These are phyloP conservation scores for Neurospora sp. DNA, from an alignment of 495 filamentous ascomycete genomes.

Conservation along the genomic window DNA sequence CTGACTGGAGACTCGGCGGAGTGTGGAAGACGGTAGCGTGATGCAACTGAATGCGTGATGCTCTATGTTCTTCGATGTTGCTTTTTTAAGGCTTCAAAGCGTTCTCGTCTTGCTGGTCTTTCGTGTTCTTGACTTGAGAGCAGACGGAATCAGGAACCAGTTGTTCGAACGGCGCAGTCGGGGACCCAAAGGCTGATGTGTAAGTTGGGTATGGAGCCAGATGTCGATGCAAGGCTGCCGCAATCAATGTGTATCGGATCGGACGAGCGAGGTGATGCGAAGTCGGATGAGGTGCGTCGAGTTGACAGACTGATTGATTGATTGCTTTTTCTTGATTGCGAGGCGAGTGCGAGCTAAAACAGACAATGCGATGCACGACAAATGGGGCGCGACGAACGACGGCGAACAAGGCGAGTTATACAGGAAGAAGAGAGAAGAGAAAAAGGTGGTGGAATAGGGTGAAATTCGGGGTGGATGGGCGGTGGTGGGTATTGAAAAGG, in stretches of 20 bases:
- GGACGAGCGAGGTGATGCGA: neutral
- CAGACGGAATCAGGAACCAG: neutral
- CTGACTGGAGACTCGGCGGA: neutral
- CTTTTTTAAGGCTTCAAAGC: neutral
- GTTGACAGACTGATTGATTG: neutral
- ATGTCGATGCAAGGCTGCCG: neutral
- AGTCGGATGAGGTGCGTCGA: neutral
- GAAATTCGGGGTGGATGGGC: conserved; percentile 9
- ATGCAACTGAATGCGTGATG: neutral
- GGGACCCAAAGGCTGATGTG: neutral
- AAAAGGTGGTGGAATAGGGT: conserved; percentile 16
- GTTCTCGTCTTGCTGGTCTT: neutral
- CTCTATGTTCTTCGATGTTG: neutral
- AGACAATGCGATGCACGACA: conserved; percentile 13
- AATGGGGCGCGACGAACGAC: conserved; percentile 14
- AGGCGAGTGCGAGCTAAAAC: conserved; percentile 6
- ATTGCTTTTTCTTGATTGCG: neutral
- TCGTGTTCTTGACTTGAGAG: neutral
- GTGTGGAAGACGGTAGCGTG: conserved; percentile 1
- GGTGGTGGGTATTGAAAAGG: conserved; percentile 19
- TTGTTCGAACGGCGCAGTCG: neutral
- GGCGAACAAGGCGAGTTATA: conserved; percentile 25
- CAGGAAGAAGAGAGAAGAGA: conserved; percentile 15
- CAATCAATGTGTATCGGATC: neutral
- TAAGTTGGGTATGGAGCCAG: neutral